Evolutionary conservation across 208 protist genomes (phyloP), one percentile per base, ranked within the genome.

Genomic region (Leishmania tarentolae): DNA sequence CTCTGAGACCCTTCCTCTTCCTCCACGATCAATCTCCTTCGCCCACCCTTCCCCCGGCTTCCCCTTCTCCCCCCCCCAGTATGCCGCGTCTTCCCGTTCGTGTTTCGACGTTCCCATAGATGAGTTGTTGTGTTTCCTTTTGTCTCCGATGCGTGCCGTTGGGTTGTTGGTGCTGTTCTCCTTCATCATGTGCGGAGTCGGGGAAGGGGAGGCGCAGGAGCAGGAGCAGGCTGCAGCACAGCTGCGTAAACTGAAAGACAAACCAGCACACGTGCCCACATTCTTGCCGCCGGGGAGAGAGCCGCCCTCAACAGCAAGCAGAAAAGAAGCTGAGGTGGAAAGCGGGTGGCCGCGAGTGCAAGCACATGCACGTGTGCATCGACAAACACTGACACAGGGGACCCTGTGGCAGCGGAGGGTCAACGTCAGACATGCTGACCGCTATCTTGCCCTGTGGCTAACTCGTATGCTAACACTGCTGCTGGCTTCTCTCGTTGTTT

Each of bases 91-190:
- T n/a, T 42, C 3, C 50, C 46, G 56, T 75, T 31, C 28, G n/a
- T 68, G 61, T 66, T 44, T 77, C 37, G 28, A 19, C 37, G 28
- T 79, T 47, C 40, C 37, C 63, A 79, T 79, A 70, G 46, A 56
- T 52, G n/a, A 53, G 6, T 37, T 70, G 37, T 37, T 37, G 17
- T 9, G 50, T 68, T 78, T 24, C 4, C 47, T 69, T 78, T 8
- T 78, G 63, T 31, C 35, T 9, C 35, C 66, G 24, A 53, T 47
- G 56, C 35, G 77, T 57, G 53, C 69, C 52, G 19, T 77, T 78
- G 59, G 66, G 59, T 80, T 77, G 9, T 63, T 61, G 66, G 78
- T 65, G 47, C 66, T 72, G 59, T 80, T 83, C 13, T 73, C 28
- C 28, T 19, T 73, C 44, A 73, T 73, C 44, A 44, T n/a, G 35